Evolutionary conservation across 495 filamentous ascomycete species (phyloP), one percentile per base, ranked within the genome.

Genomic region (Parmelia sp.): DNA sequence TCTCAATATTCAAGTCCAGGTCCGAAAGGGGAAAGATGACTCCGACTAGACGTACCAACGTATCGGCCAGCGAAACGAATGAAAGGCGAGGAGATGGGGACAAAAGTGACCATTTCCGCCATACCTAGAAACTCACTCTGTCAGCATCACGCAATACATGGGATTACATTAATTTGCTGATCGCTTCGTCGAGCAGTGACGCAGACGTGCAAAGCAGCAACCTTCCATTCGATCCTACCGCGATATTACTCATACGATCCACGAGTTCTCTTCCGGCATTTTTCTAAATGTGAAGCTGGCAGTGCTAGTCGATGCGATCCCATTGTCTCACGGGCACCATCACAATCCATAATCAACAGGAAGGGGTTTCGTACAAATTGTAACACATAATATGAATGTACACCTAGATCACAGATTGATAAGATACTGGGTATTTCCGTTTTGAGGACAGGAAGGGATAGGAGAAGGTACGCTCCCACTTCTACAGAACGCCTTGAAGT

Each of bases 51-150:
- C n/a, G n/a, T n/a, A n/a, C n/a, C n/a, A 63, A 92, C 89, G 72
- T 86, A 92, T 45, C 86, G 83, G 33, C 90, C 88, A 36, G 90
- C 89, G 71, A 92, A 90, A 33, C 88, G 86, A 72, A 94, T 90
- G 70, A 92, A 92, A 12, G 90, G 89, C 17, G 87, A 89, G 25
- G 86, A 88, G 59, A 94, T 87, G 36, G 90, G 90, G 45, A 92
- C 78, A 69, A 90, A 92, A 15, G 87, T 88, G 35, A 90, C 88
- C 88, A 92, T 91, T 73, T 92, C 90, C 4, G 87, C 87, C 79
- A 91, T 82, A 70, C 79, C 80, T 83, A 65, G 23, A 39, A 15
- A 42, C 33, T 27, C 47, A 42, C 12, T 47, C 23, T 31, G 63
- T 40, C 51, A 55, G 51, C 29, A 3, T 55, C 6, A 55, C 21